These are phyloP conservation scores for Fusarium hostae DNA, from an alignment of 2,329 filamentous ascomycete genomes.

Conservation along the genomic window DNA sequence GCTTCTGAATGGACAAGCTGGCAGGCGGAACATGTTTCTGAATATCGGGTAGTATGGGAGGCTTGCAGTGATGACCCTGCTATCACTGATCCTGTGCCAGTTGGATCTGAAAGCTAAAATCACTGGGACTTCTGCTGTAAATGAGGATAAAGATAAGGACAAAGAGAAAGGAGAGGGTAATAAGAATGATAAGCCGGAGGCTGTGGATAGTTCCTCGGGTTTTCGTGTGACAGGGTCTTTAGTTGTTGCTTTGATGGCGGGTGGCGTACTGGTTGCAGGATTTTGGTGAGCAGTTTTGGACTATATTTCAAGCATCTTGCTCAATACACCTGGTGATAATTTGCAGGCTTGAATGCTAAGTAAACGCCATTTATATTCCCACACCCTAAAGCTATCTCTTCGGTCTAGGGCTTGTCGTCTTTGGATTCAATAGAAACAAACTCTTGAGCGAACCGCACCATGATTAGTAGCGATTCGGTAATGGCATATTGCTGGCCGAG, in stretches of 20 bases:
- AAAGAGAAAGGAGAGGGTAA: neutral
- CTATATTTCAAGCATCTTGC: too few relatives aligned
- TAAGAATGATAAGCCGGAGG: neutral
- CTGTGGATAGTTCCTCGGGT: neutral
- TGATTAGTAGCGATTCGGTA: neutral
- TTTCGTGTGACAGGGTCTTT: neutral
- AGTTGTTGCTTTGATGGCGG: neutral
- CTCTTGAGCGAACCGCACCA: neutral
- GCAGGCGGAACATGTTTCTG: neutral
- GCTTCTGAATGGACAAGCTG: slow-evolving; percentile 4
- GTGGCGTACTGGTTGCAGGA: neutral
- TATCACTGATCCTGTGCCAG: neutral
- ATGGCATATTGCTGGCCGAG: neutral
- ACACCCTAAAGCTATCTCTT: too few relatives aligned
- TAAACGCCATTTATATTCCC: too few relatives aligned
- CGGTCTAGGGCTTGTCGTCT: too few relatives aligned
- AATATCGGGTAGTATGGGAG: neutral
- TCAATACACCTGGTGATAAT: too few relatives aligned
- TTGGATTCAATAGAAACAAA: neutral
- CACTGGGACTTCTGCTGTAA: neutral
- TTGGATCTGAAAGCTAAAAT: slow-evolving; percentile 9
- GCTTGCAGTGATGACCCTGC: neutral
- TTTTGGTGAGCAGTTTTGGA: neutral
- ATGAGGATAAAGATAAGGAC: neutral
- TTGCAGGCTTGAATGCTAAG: too few relatives aligned